Evolutionary conservation across 2,329 filamentous ascomycete species (phyloP), one percentile per base, ranked within the genome.

Genomic region (Zopfia rhizophila): DNA sequence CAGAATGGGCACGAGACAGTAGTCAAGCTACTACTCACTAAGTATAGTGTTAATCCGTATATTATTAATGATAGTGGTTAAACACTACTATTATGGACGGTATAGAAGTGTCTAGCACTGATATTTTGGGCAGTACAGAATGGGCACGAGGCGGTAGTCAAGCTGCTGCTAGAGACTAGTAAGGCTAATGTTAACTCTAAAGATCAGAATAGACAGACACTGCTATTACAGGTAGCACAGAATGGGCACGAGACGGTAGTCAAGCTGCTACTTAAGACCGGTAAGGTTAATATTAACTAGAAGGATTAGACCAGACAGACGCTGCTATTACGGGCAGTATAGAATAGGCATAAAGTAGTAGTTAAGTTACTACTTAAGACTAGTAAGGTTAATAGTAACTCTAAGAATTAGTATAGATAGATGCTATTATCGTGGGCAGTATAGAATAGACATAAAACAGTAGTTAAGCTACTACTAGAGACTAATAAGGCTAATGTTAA

Each of bases 361-460:
- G 33, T 38, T 3, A 28, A 13, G 11, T 7, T 45, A 12, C 33
- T 45, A 21, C 22, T 45, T 11, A 22, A n/a, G 2, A 45, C 13
- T 5, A 37, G 18, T 24, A 40, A 28, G 17, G 32, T 43, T 10
- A 27, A 40, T 13, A n/a, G 33, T 11, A 21, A 48, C 27, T 48
- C 13, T 11, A 43, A 38, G 21, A 27, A 48, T 18, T 27, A 30
- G 3, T 13, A 12, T 30, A 30, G 37, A n/a, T n/a, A n/a, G 25
- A 44, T 32, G 22, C 40, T 24, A n/a, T 19, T 44, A 19, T 14
- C 19, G 41, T 36, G 30, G 37, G 43, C 43, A 16, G 33, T 33
- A n/a, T 6, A 14, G 25, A 31, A 17, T 3, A 33, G 33, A 18
- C 23, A 45, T 21, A 27, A 45, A 25, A 17, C 5, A 4, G 23